Conservation (phyloP, 1,284 basidiomycete genomes). For the Porogramme epimiltina region DNA sequence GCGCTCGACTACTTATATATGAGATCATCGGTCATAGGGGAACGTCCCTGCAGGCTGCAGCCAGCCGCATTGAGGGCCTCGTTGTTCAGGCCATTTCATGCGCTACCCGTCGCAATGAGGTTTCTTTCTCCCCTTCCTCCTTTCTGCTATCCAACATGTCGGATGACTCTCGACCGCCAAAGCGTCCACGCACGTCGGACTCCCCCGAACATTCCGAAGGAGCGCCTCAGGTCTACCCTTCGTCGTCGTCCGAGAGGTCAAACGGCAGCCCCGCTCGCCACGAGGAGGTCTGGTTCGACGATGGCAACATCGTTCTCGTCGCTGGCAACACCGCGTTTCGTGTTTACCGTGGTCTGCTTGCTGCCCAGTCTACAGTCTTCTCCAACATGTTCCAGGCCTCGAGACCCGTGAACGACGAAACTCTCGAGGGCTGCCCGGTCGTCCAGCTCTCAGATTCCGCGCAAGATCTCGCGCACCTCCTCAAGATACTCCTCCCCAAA, state of each 20-base stretch:
- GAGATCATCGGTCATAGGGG: no score
- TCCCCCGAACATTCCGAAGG: no score
- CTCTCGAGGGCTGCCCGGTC: conserved; percentile 15
- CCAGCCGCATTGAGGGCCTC: no score
- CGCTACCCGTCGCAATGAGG: no score
- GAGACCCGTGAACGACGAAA: conserved; percentile 5
- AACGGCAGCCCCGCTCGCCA: neutral
- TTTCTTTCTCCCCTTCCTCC: no score
- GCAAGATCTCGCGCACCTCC: conserved; percentile 4
- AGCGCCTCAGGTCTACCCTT: no score
- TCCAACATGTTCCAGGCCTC: conserved; percentile 13
- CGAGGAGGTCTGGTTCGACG: conserved; percentile 6
- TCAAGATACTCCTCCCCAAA: neutral
- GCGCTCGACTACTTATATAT: no score
- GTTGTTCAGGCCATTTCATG: no score
- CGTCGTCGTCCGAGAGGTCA: neutral
- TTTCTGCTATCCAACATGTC: neutral
- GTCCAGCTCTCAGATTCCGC: conserved; percentile 16
- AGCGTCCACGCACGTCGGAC: no score
- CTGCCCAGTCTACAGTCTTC: conserved; percentile 17
- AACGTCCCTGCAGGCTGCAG: no score
- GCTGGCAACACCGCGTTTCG: conserved; percentile 4
- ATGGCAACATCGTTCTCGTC: conserved; percentile 7
- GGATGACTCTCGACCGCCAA: neutral
- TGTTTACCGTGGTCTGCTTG: conserved; percentile 14